Base-by-base conservation (phyloP, 805 yeast species). In the Nakazawaea ishiwadae region DNA sequence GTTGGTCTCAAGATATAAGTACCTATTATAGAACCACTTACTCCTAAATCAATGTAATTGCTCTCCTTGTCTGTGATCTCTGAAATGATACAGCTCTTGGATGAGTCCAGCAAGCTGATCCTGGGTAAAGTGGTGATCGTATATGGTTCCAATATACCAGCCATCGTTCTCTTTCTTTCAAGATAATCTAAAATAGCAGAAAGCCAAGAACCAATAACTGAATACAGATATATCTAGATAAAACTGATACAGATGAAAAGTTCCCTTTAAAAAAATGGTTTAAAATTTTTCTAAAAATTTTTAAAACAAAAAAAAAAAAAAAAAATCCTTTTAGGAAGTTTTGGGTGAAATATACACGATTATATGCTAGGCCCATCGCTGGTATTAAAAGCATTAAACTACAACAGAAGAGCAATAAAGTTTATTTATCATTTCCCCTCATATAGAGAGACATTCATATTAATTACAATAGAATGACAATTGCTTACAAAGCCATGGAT, bases 1-100 rank as follows among this genome's bases (percentile, higher is more conserved):
- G 78, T 66, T 14, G 82, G 82, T 49, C 66, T 71, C 39, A 73
- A 67, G 27, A 75, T 60, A 51, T 69, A 74, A 28, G 74, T 66
- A 23, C 77, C 73, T 31, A 76, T 61, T 48, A 66, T 68, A 29
- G 79, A 75, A 38, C 75, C 77, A 44, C 76, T 69, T 35, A 75
- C 66, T n/a, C 75, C 79, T 36, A 76, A 50, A 50, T 75, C 79
- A 44, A 76, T 62, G 28, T 54, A 51, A 33, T 62, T 53, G 4
- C 66, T 53, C 15, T 62, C 61, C 27, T 24, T 42, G 16, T 34
- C 24, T 4, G 19, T 5, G 12, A 37, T n/a, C 3, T 23, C 35
- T 3, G 45, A 32, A 11, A 24, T 11, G 5, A 34, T 31, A 30
- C 45, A 42, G 28, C 24, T 32, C 9, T 19, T 17, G 3, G 28